phyloP scores from a whole-genome alignment of 164 flowering plant genomes.

The Vitis labrusca region DNA sequence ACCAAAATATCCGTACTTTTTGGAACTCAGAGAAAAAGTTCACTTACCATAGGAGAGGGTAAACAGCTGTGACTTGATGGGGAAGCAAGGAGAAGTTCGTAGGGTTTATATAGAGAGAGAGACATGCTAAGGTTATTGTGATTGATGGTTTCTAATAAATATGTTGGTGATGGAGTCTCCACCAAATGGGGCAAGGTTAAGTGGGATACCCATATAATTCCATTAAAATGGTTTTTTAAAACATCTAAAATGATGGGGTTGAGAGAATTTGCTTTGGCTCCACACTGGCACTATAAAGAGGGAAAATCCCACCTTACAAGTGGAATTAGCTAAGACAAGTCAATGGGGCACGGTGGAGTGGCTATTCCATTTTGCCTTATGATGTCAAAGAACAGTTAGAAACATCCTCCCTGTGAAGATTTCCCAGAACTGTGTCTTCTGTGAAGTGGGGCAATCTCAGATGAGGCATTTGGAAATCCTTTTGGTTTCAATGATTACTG shows the following conservation, averaged over 20 bases:
- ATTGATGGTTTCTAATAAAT: background rate
- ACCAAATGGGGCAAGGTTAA: slow-evolving; percentile 27
- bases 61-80: background rate
- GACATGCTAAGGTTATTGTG: background rate
- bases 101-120: slow-evolving; percentile 2
- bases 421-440: too few relatives aligned
- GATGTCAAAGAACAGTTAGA: slow-evolving; percentile 10
- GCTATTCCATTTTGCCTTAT: slow-evolving; percentile 11
- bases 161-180: slow-evolving; percentile 21
- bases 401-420: background rate
- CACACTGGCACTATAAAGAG: slow-evolving; percentile 10
- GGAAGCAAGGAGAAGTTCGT: background rate
- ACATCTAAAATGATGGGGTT: slow-evolving; percentile 6
- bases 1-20: background rate
- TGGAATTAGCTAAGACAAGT: slow-evolving; percentile 7
- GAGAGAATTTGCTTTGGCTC: slow-evolving; percentile 7
- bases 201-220: slow-evolving; percentile 24
- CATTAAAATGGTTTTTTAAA: slow-evolving; percentile 6
- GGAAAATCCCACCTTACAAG: slow-evolving; percentile 9
- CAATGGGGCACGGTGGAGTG: slow-evolving; percentile 3
- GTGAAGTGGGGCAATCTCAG: background rate
- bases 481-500: background rate
- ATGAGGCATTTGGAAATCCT: background rate
- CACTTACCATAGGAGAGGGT: background rate
- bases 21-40: background rate